phyloP scores from a whole-genome alignment of 1,284 basidiomycete genomes.

The Psilocybe mexicana region DNA sequence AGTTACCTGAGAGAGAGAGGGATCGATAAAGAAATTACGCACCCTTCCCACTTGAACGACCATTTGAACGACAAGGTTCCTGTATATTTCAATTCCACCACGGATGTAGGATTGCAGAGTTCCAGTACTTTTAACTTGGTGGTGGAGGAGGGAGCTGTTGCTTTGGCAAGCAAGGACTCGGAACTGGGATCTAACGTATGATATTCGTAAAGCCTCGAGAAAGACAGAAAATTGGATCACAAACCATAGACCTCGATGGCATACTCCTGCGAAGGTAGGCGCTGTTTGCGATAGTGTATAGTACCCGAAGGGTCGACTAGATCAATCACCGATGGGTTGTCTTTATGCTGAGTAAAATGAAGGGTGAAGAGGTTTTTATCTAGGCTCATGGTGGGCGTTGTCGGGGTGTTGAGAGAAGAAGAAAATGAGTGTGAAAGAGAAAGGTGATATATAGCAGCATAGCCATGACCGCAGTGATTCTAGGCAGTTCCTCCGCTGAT shows the following conservation, averaged over 20 bases:
- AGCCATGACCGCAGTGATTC: slow-evolving; percentile 14
- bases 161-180: slow-evolving; percentile 63
- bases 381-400: slow-evolving; percentile 59
- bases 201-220: background rate
- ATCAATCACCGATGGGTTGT: slow-evolving; percentile 62
- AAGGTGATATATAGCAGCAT: slow-evolving; percentile 9
- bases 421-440: slow-evolving; percentile 2
- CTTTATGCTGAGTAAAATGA: slow-evolving; percentile 55
- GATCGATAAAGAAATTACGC: slow-evolving; percentile 30
- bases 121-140: slow-evolving; percentile 75
- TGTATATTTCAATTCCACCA: slow-evolving; percentile 71
- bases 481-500: too few species aligned
- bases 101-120: slow-evolving; percentile 69
- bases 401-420: slow-evolving; percentile 11
- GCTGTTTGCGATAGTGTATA: slow-evolving; percentile 69
- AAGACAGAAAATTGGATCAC: slow-evolving; percentile 20
- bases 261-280: slow-evolving; percentile 51
- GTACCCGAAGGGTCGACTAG: slow-evolving; percentile 63
- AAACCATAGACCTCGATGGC: slow-evolving; percentile 66
- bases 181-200: slow-evolving; percentile 55
- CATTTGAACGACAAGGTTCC: slow-evolving; percentile 76
- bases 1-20: background rate
- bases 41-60: slow-evolving; percentile 83
- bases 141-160: slow-evolving; percentile 58
- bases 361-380: slow-evolving; percentile 83